Conservation (phyloP, 768 basidiomycete species). For the Lanmaoa rubissima region DNA sequence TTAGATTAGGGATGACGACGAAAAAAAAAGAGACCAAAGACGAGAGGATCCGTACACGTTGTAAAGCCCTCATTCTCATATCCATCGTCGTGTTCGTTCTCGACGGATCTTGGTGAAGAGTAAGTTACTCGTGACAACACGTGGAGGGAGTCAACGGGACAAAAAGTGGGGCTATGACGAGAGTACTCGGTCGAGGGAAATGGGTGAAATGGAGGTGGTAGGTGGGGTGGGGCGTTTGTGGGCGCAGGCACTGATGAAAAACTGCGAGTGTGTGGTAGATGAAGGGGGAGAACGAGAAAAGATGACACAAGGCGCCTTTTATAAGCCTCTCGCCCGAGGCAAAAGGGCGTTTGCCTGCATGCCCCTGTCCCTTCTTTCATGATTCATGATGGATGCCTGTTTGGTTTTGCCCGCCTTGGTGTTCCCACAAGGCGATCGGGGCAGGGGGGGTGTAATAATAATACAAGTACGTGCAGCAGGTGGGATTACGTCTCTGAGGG, state of each 20-base stretch:
- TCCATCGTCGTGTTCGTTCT: slow-evolving; percentile 6
- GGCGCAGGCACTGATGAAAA: not conserved
- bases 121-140: not conserved
- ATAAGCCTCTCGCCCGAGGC: slow-evolving; percentile 13
- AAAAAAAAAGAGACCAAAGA: not conserved
- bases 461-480: not conserved
- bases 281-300: not conserved
- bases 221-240: not conserved
- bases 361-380: slow-evolving; percentile 1
- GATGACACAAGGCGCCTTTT: not conserved
- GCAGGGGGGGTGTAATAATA: slow-evolving; percentile 1
- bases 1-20: not conserved
- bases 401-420: not conserved
- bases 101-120: not conserved
- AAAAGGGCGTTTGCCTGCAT: slow-evolving; percentile 6
- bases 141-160: not conserved
- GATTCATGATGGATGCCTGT: not conserved
- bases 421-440: slow-evolving; percentile 19
- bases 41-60: slow-evolving; percentile 10
- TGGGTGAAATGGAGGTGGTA: not conserved
- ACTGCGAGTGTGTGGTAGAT: slow-evolving; percentile 1
- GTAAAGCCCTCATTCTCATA: slow-evolving; percentile 1
- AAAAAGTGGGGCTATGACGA: not conserved
- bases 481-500: slow-evolving; percentile 14
- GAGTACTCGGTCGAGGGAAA: not conserved